These are phyloP conservation scores for Polytrichum formosum DNA, from an alignment of 225 moss, liverwort and hornwort genomes.

Conservation along the genomic window DNA sequence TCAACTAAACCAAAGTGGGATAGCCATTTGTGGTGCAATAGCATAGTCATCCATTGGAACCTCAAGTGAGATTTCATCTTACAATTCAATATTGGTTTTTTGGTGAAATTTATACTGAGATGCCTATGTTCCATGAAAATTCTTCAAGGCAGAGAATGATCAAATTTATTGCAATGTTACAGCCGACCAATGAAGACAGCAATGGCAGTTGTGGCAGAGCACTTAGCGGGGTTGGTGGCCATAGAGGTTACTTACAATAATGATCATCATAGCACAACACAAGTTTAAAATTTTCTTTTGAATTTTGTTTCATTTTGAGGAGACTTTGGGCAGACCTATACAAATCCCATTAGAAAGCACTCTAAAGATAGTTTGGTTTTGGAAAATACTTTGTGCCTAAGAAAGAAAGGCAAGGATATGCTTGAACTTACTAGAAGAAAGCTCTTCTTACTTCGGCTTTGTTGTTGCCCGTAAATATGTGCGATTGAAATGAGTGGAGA, in stretches of 20 bases:
- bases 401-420: too few relatives aligned
- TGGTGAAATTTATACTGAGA: too few relatives aligned
- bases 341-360: not conserved
- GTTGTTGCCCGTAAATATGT: too few relatives aligned
- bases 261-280: constrained; percentile 77
- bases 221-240: constrained; percentile 82
- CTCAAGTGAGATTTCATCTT: constrained; percentile 45
- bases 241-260: constrained; percentile 81
- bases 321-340: not conserved
- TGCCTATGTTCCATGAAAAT: too few relatives aligned
- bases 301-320: not conserved
- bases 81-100: not conserved
- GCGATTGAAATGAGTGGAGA: too few relatives aligned
- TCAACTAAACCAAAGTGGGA: constrained; percentile 73
- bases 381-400: too few relatives aligned
- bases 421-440: too few relatives aligned
- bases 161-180: constrained; percentile 7
- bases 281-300: constrained; percentile 27
- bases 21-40: constrained; percentile 95
- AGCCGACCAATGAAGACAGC: constrained; percentile 86
- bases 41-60: constrained; percentile 84
- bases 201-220: constrained; percentile 93
- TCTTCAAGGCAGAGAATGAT: not conserved
- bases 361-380: too few relatives aligned
- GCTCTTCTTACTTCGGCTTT: too few relatives aligned